These are phyloP conservation scores for Salix udensis DNA, from an alignment of 345 rosid species.

Conservation along the genomic window DNA sequence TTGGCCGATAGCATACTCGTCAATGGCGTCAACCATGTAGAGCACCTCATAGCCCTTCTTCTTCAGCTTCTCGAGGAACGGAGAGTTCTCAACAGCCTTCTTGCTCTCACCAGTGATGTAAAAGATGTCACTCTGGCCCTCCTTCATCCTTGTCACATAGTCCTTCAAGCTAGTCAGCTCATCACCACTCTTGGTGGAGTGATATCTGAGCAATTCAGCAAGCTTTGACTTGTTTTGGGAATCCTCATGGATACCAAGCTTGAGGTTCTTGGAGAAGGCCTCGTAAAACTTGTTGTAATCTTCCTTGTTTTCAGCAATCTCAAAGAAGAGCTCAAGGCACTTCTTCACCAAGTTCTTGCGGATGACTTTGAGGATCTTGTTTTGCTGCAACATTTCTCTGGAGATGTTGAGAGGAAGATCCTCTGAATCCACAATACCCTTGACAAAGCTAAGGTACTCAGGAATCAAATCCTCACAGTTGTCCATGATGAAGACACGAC, in stretches of 20 bases:
- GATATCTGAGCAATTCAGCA: slow-evolving; percentile 79
- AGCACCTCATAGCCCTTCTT: slow-evolving; percentile 84
- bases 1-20: slow-evolving; percentile 81
- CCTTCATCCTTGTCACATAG: slow-evolving; percentile 93
- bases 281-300: slow-evolving; percentile 89
- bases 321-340: slow-evolving; percentile 80
- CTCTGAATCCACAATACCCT: slow-evolving; percentile 90
- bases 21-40: slow-evolving; percentile 83
- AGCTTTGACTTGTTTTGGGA: slow-evolving; percentile 69
- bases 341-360: slow-evolving; percentile 92
- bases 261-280: slow-evolving; percentile 83
- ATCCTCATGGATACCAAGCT: slow-evolving; percentile 89
- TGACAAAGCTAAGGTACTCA: slow-evolving; percentile 73
- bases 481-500: slow-evolving; percentile 93
- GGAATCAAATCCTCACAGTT: slow-evolving; percentile 90
- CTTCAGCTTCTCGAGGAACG: slow-evolving; percentile 89
- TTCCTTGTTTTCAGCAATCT: slow-evolving; percentile 94
- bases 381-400: slow-evolving; percentile 76
- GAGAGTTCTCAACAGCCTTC: slow-evolving; percentile 91
- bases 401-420: slow-evolving; percentile 91
- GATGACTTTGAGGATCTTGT: slow-evolving; percentile 87
- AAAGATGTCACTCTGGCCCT: slow-evolving; percentile 72
- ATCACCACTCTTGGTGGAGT: slow-evolving; percentile 91
- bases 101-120: slow-evolving; percentile 94
- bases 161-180: slow-evolving; percentile 86